Evolutionary conservation across 2,329 filamentous ascomycete genomes (phyloP), one percentile per base, ranked within the genome.

Genomic region (Magnaporthales sp.): DNA sequence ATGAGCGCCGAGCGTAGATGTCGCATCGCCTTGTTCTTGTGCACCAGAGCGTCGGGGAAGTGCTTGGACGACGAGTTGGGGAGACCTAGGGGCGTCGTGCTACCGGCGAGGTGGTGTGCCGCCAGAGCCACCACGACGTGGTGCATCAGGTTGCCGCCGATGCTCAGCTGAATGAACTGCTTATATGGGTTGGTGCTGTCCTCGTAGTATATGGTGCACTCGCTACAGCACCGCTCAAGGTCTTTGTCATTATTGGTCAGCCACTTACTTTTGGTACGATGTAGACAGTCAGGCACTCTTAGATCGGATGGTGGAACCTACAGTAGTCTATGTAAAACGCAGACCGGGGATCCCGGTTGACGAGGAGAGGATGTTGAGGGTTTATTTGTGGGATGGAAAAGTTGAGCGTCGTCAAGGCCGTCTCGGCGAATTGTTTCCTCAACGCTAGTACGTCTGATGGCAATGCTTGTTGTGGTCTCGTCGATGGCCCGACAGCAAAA

Each of bases 21-120:
- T 15, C 60, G 24, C 15, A 68, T 66, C 11, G 67, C 67, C 54
- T 66, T 67, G 31, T 56, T 58, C 51, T 64, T 63, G 58, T 68
- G 65, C 5, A 63, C 54, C 13, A 68, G 62, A n/a, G 64, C 67
- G 19, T 66, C 65, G 24, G 63, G 24, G 26, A 46, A 61, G 22
- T 66, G 27, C 10, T 63, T 38, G 24, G 11, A 62, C 51, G 51
- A 22, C 46, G 46, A 66, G 11, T 10, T 60, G 54, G 62, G 63
- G 30, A 60, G 54, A 46, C 10, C 62, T 5, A 22, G 66, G 30
- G n/a, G 67, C 65, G 8, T 66, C 51, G 62, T 51, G 46, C 22
- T 67, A 15, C 19, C 62, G 56, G 56, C 65, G 31, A 56, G 26
- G 24, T 62, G 67, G 38, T 66, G 31, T 31, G 61, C 62, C 15